Evolutionary conservation across 257 asterid genomes (phyloP), one percentile per base, ranked within the genome.

Genomic region (Rubia yunnanensis): DNA sequence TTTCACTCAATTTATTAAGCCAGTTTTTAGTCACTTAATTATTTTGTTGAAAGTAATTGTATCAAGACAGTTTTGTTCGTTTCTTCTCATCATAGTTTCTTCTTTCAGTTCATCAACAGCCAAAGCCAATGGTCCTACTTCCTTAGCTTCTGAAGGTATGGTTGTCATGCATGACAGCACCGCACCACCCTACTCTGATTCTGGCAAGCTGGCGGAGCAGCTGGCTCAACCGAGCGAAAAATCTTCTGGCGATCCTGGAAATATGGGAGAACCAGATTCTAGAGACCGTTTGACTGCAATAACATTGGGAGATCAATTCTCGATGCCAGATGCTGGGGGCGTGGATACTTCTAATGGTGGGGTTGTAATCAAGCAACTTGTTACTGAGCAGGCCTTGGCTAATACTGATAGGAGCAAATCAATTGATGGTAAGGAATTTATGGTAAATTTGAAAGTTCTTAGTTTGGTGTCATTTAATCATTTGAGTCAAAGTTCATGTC

Each of bases 71-170:
- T 28, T 48, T 22, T 44, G 36, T 44, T 44, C 22, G 5, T n/a
- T 27, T 15, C 30, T 64, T 46, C 34, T 27, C 52, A 23, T 13
- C 27, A 15, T 27, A n/a, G 58, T 68, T 77, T 66, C 72, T 64
- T 72, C 64, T 79, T 82, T 77, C 92, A 92, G 96, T 75, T 69
- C 79, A 68, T 63, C 52, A 68, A 72, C 72, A 76, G 75, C 74
- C 27, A 61, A 76, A 20, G 73, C 83, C 65, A 78, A 80, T 73
- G 86, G 82, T 70, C 85, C 83, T 72, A 67, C 84, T 72, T 74
- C 59, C 69, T 63, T 72, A 61, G 74, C 77, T 64, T 68, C 81
- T 61, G 81, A 73, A 76, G 78, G 82, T 68, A 18, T 75, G 66
- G 71, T 34, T 73, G 62, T 68, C 20, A 28, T 63, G 54, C 83